Percentiles rank a stretch among this genome's conserved stretches.
These are phyloP conservation scores for Staphylotrichum tortipilum DNA, from an alignment of 495 filamentous ascomycete genomes.

Conservation along the genomic window DNA sequence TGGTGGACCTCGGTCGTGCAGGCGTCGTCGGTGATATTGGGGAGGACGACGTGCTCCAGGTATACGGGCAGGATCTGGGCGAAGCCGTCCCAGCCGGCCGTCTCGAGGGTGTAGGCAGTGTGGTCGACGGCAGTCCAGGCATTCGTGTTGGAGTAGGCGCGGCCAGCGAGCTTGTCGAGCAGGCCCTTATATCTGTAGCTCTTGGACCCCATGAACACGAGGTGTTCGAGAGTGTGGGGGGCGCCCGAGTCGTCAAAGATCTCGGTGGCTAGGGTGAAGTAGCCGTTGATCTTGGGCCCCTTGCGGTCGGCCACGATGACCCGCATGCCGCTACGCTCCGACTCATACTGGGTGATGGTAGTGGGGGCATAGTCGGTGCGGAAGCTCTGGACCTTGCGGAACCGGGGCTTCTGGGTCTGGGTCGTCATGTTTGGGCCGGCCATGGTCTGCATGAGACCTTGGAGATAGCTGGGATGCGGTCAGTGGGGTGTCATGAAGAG, in stretches of 20 bases:
- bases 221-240: slow-evolving; percentile 92
- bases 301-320: slow-evolving; percentile 84
- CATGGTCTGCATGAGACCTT: slow-evolving; percentile 12
- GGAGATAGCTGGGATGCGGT: slow-evolving; percentile 16
- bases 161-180: slow-evolving; percentile 83
- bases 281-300: slow-evolving; percentile 88
- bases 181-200: slow-evolving; percentile 91
- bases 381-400: slow-evolving; percentile 78
- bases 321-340: slow-evolving; percentile 85
- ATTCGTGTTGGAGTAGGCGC: slow-evolving; percentile 90
- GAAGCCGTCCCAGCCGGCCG: slow-evolving; percentile 94
- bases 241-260: slow-evolving; percentile 95
- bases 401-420: slow-evolving; percentile 41
- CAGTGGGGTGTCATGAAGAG: too few relatives aligned
- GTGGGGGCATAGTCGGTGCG: slow-evolving; percentile 78
- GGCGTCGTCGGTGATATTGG: slow-evolving; percentile 82
- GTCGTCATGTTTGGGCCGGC: slow-evolving; percentile 27
- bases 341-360: slow-evolving; percentile 71
- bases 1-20: slow-evolving; percentile 97
- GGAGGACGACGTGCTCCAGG: slow-evolving; percentile 86
- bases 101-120: slow-evolving; percentile 92
- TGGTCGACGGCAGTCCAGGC: slow-evolving; percentile 94
- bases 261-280: slow-evolving; percentile 92
- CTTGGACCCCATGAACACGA: slow-evolving; percentile 96
- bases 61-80: slow-evolving; percentile 91